Evolutionary conservation across 352 stramenopile genomes (phyloP), one percentile per base, ranked within the genome.

Genomic region (Phytophthora brassicae): DNA sequence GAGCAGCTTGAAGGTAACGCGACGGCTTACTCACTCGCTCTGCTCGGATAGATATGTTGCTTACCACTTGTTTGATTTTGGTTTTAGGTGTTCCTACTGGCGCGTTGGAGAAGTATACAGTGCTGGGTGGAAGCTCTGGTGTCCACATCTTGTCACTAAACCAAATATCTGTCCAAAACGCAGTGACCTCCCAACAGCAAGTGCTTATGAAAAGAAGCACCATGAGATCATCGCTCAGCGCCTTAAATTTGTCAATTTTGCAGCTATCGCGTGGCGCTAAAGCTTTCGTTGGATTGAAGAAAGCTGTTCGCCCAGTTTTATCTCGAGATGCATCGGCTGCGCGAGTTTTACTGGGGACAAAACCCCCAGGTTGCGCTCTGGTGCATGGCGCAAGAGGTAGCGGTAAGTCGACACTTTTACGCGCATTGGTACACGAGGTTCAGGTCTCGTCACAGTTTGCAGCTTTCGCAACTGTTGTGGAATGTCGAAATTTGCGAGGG

Each of bases 321-420:
- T 84, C 59, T 12, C 67, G 70, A 38, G 68, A 89, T 46, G 75
- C 80, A 14, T 77, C 69, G 38, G 63, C 74, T 42, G 72, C 71
- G 7, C 72, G 82, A 17, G 83, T 94, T 33, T 49, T 91, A 7
- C 48, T 94, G 19, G 81, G 82, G 6, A 73, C 78, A 7, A 80
- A 76, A 28, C 66, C 84, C 12, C 70, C 86, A 4, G 84, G 84
- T 0, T 92, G 74, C 3, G 68, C 83, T 14, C 67, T 96, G 23
- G 22, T 95, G 14, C 70, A 88, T 57, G 88, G 88, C n/a, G 77
- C 86, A 29, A 71, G 79, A 47, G 87, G 87, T 19, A 88, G 73
- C 29, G 88, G 88, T 9, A 96, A 96, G 60, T 85, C 87, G 35
- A 92, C 83, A 11, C 56, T 95, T 28, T 38, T 92, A 31, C 60